phyloP scores from a whole-genome alignment of 306 rosid genomes.

The Medicago lupulina region DNA sequence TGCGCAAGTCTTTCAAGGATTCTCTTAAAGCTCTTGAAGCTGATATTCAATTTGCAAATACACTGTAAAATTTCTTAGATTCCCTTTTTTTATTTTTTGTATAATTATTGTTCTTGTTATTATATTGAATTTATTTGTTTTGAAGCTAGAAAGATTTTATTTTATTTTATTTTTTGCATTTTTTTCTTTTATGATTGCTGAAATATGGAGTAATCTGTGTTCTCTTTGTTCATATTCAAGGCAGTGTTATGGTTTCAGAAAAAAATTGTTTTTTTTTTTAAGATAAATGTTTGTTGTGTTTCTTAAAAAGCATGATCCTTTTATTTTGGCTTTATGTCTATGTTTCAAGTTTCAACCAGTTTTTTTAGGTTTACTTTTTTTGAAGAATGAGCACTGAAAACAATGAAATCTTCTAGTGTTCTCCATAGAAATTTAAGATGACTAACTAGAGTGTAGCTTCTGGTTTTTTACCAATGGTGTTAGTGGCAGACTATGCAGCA shows the following conservation, averaged over 20 bases:
- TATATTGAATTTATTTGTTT: neutral
- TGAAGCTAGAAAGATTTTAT: neutral
- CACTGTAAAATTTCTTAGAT: slow-evolving; percentile 34
- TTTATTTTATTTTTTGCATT: neutral
- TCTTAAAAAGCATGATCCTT: slow-evolving; percentile 10
- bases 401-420: neutral
- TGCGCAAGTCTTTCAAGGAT: slow-evolving; percentile 46
- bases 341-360: neutral
- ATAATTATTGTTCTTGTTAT: neutral
- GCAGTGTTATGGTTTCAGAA: neutral
- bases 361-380: neutral
- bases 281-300: slow-evolving; percentile 4
- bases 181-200: slow-evolving; percentile 9
- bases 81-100: neutral
- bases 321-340: neutral
- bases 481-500: neutral
- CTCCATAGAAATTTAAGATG: neutral
- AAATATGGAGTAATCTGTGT: slow-evolving; percentile 2
- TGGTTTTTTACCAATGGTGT: too few relatives aligned
- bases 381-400: neutral
- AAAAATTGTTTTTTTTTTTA: neutral
- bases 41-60: slow-evolving; percentile 43
- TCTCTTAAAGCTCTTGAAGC: slow-evolving; percentile 52
- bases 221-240: slow-evolving; percentile 9
- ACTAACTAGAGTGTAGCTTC: too few relatives aligned